Evolutionary conservation across 345 rosid species (phyloP), one percentile per base, ranked within the genome.

Genomic region (Ceriops tagal): DNA sequence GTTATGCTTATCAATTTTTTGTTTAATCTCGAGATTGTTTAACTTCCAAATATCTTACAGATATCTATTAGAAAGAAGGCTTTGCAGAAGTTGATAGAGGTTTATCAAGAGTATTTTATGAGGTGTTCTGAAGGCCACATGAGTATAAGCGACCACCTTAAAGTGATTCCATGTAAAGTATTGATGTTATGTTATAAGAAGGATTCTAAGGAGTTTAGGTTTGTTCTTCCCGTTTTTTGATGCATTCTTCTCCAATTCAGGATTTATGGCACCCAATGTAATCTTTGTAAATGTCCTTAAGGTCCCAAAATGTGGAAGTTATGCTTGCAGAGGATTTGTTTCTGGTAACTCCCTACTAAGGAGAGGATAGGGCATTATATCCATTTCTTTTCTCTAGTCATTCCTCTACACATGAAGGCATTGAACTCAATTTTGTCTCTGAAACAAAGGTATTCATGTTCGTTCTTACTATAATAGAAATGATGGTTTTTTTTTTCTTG

Each of bases 311-410:
- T 70, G 73, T 91, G 86, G 98, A 93, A 76, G 80, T 72, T 72
- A 80, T 89, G 76, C 83, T 93, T 49, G 85, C 84, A 22, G 88
- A 87, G 67, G 92, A 87, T 59, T 86, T 93, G 74, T 93, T 89
- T 82, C 96, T 96, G 9, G 72, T 21, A 73, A 66, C 85, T 91
- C 80, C 75, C 92, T n/a, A 75, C 80, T 70, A 85, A 82, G 77
- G 91, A 91, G 81, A 88, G 79, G 79, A 83, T 84, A 77, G 83
- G 71, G 71, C 98, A 87, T 73, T 93, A 97, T 97, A 79, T 91
- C 70, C 88, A 86, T 73, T 79, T 89, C 70, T 86, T 83, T 79
- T 83, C 90, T 78, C 84, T 86, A 73, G 83, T 88, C 78, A 77
- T 85, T 66, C 82, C 90, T 75, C 77, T 78, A 53, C 96, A 89